phyloP scores from a whole-genome alignment of 208 protist genomes.

The Trypanosoma theileri region DNA sequence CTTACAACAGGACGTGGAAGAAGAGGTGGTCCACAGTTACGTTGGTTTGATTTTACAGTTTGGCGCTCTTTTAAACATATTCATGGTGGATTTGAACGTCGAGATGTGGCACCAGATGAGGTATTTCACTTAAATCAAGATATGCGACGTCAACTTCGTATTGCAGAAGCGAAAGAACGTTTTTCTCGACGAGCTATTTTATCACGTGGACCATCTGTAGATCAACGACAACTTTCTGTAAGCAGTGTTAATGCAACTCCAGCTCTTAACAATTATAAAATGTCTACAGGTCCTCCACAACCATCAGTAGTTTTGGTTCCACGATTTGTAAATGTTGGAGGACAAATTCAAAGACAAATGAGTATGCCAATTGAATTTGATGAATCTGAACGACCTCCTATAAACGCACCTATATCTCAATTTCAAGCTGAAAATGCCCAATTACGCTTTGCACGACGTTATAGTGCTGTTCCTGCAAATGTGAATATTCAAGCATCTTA shows the following conservation, averaged over 20 bases:
- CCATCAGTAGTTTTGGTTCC: slow-evolving; percentile 18
- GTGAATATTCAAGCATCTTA: slow-evolving; percentile 17
- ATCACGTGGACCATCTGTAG: background rate
- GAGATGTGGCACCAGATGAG: slow-evolving; percentile 87
- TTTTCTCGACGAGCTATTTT: slow-evolving; percentile 35
- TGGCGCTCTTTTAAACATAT: slow-evolving; percentile 93
- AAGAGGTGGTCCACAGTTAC: slow-evolving; percentile 36
- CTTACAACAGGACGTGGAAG: slow-evolving; percentile 23
- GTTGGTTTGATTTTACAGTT: slow-evolving; percentile 90
- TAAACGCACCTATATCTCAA: slow-evolving; percentile 27
- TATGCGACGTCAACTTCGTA: slow-evolving; percentile 81
- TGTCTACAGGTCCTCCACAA: background rate
- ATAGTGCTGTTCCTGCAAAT: slow-evolving; percentile 58
- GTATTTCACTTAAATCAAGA: slow-evolving; percentile 88
- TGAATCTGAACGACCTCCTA: slow-evolving; percentile 23
- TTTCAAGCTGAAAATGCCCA: slow-evolving; percentile 47
- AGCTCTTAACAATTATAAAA: too few relatives aligned
- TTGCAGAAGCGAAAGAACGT: slow-evolving; percentile 74
- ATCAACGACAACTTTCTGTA: background rate
- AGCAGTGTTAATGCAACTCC: background rate
- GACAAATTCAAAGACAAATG: slow-evolving; percentile 68
- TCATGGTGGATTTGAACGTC: slow-evolving; percentile 84
- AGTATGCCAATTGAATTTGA: slow-evolving; percentile 22
- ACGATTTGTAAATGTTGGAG: slow-evolving; percentile 81
- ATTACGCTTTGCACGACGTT: slow-evolving; percentile 67